Evolutionary conservation across 2,329 filamentous ascomycete species (phyloP).

Genomic region (Knoxdaviesia capensis): DNA sequence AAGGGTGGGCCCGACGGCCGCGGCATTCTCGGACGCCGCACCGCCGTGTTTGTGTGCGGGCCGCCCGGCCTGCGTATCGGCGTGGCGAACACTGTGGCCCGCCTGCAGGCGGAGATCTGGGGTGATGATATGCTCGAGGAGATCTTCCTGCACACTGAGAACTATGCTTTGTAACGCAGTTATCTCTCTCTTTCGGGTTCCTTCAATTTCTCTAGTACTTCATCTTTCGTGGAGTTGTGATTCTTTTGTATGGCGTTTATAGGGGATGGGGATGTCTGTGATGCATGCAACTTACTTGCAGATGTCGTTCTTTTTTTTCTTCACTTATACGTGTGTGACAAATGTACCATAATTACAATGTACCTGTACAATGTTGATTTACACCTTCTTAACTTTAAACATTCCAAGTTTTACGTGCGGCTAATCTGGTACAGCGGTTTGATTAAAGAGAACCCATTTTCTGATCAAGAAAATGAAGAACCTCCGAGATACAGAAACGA

Average conservation of each 20-base stretch:
- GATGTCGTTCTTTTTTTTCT: too few relatives aligned
- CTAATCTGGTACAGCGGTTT: too few relatives aligned
- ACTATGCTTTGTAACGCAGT: slow-evolving; percentile 55
- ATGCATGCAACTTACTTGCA: too few relatives aligned
- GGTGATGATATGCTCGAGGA: slow-evolving; percentile 61
- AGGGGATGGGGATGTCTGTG: background rate
- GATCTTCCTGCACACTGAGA: slow-evolving; percentile 87
- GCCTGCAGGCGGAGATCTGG: slow-evolving; percentile 69
- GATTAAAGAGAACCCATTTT: too few relatives aligned
- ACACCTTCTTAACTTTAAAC: too few relatives aligned
- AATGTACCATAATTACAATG: too few relatives aligned
- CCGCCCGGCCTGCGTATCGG: slow-evolving; percentile 73
- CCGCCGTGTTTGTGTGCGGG: slow-evolving; percentile 84
- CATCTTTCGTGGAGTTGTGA: background rate
- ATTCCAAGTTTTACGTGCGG: too few relatives aligned
- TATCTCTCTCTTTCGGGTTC: background rate
- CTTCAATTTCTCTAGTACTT: background rate
- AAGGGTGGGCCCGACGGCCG: slow-evolving; percentile 45
- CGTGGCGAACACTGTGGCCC: slow-evolving; percentile 69
- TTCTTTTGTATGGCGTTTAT: background rate
- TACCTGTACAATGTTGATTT: too few relatives aligned
- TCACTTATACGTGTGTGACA: too few relatives aligned
- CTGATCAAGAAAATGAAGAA: too few relatives aligned
- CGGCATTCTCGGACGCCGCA: slow-evolving; percentile 56
- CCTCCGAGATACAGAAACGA: too few relatives aligned